These are phyloP conservation scores for Debaryomyces sp. DNA, from an alignment of 1,139 yeast genomes.

Conservation along the genomic window DNA sequence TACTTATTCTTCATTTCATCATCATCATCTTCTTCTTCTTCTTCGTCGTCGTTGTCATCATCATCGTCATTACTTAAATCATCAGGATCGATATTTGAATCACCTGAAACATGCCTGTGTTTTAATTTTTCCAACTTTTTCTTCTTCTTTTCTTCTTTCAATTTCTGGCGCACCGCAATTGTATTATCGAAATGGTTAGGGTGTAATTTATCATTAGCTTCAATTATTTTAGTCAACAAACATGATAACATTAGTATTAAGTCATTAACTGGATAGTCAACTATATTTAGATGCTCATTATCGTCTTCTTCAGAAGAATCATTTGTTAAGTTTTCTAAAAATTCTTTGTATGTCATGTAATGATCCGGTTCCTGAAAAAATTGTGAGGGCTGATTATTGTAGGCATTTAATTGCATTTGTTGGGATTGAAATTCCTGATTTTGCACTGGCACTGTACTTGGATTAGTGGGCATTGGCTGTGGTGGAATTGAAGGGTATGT, in stretches of 20 bases:
- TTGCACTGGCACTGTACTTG: background rate
- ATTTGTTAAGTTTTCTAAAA: slow-evolving; percentile 33
- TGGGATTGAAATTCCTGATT: background rate
- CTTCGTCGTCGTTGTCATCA: slow-evolving; percentile 29
- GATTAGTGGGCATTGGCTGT: background rate
- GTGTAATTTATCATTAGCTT: slow-evolving; percentile 85
- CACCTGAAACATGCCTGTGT: slow-evolving; percentile 18
- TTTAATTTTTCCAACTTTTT: slow-evolving; percentile 25
- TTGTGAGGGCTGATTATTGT: background rate
- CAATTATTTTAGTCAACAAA: slow-evolving; percentile 80
- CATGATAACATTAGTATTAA: slow-evolving; percentile 84
- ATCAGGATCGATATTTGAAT: slow-evolving; percentile 16
- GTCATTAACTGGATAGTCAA: slow-evolving; percentile 81
- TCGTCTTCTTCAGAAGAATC: slow-evolving; percentile 22
- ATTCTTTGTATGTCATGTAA: slow-evolving; percentile 49
- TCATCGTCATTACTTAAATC: slow-evolving; percentile 18
- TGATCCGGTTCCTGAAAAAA: slow-evolving; percentile 39
- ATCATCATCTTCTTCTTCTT: slow-evolving; percentile 44
- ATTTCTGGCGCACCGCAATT: slow-evolving; percentile 47
- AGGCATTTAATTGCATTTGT: background rate
- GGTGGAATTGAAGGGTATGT: background rate
- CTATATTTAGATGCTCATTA: slow-evolving; percentile 72
- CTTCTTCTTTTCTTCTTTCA: slow-evolving; percentile 39
- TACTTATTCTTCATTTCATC: slow-evolving; percentile 56
- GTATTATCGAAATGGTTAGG: slow-evolving; percentile 67